phyloP scores from a whole-genome alignment of 257 asterid genomes.

The Ligustrum vulgare region DNA sequence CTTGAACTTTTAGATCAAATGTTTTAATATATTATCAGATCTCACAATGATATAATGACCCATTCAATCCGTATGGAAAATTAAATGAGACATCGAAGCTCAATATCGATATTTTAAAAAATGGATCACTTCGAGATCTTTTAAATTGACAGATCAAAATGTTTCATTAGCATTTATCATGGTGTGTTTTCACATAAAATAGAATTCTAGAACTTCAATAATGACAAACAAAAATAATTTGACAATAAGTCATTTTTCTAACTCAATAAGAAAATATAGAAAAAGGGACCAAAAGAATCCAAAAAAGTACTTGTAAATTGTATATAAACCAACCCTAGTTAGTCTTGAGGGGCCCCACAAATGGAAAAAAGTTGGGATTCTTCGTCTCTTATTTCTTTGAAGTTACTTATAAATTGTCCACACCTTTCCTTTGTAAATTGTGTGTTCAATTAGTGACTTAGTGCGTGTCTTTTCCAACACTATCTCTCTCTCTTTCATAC shows the following conservation, averaged over 20 bases:
- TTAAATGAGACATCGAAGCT: no score
- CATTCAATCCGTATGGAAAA: no score
- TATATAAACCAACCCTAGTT: neutral
- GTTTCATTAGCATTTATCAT: no score
- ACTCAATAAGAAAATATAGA: neutral
- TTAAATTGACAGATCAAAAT: no score
- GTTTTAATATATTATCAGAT: no score
- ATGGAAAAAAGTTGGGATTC: slow-evolving; percentile 37
- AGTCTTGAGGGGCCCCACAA: slow-evolving; percentile 26
- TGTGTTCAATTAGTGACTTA: neutral
- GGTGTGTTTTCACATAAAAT: no score
- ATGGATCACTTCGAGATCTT: no score
- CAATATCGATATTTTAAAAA: no score
- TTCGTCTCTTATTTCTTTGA: slow-evolving; percentile 34
- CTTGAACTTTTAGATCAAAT: no score
- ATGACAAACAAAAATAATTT: neutral
- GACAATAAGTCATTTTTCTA: neutral
- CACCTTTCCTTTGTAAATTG: slow-evolving; percentile 28
- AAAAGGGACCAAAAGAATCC: neutral
- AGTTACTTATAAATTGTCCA: slow-evolving; percentile 59
- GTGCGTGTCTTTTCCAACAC: slow-evolving; percentile 5
- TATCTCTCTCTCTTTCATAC: neutral
- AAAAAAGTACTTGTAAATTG: neutral
- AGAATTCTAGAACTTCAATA: no score
- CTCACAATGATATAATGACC: no score